These are phyloP conservation scores for Teratosphaeria viscida DNA, from an alignment of 2,329 filamentous ascomycete species.

Conservation along the genomic window DNA sequence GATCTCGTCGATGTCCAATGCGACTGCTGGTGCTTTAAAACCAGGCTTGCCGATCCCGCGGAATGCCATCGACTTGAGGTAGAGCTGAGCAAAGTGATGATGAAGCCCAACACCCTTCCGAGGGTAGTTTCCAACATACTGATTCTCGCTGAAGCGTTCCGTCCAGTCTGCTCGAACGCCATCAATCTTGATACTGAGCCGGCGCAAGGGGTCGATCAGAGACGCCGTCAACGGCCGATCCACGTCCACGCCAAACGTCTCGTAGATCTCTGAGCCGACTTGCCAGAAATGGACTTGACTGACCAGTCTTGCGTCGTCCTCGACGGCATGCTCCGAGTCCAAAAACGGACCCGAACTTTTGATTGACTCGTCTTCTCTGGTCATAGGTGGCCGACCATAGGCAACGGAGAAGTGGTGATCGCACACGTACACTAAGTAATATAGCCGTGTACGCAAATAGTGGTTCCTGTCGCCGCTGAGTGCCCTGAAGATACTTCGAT, in stretches of 20 bases:
- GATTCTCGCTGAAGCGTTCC: constrained; percentile 14
- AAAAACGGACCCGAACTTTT: constrained; percentile 22
- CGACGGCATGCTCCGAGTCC: constrained; percentile 21
- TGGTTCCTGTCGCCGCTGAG: constrained; percentile 22
- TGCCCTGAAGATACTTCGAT: constrained; percentile 28
- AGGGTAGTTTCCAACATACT: constrained; percentile 20
- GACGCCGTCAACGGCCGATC: constrained; percentile 16
- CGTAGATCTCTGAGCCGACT: constrained; percentile 17
- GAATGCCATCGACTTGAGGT: constrained; percentile 20
- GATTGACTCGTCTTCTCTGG: constrained; percentile 24
- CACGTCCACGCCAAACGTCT: constrained; percentile 21
- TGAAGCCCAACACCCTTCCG: constrained; percentile 19
- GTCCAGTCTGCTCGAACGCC: constrained; percentile 19
- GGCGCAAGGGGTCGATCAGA: constrained; percentile 24
- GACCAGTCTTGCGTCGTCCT: constrained; percentile 19
- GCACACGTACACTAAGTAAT: constrained; percentile 31
- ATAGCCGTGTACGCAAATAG: constrained; percentile 28
- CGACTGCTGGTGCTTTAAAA: constrained; percentile 15
- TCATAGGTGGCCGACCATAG: constrained; percentile 29
- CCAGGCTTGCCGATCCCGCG: constrained; percentile 13
- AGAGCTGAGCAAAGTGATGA: constrained; percentile 21
- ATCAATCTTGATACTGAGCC: constrained; percentile 17
- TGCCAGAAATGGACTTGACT: constrained; percentile 20
- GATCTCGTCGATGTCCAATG: constrained; percentile 21
- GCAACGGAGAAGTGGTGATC: constrained; percentile 31